Base-by-base conservation (phyloP, 495 filamentous ascomycete genomes). In the Tuber microsphaerosporum region DNA sequence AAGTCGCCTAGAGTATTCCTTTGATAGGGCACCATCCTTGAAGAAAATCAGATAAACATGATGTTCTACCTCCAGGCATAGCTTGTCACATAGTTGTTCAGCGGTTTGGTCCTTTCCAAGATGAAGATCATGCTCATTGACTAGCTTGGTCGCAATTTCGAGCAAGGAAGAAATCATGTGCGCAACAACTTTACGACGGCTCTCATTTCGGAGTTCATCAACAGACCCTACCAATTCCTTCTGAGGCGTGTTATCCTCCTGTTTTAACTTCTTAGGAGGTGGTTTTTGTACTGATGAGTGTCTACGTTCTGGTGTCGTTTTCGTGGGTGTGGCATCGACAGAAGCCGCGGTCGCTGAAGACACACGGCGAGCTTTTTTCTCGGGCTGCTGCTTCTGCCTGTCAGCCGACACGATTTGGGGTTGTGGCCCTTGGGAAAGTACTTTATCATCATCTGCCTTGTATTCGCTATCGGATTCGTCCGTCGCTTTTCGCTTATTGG, bases 41-140 rank as follows among this genome's bases (percentile, higher is more conserved):
- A 82, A 89, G 76, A 88, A 85, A 84, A 86, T 88, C 75, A 88
- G 79, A 83, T 89, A 89, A 75, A 90, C 85, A 65, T 89, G 88
- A 84, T 90, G 88, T 84, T 98, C 94, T 74, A 97, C 90, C 73
- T 91, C 86, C 22, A 97, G 84, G 74, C 86, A 90, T 70, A 91
- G 84, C 61, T 86, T 86, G 73, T 85, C 86, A 77, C 86, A 88
- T 75, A 90, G 77, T 44, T 86, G 86, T 51, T 87, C 85, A 34
- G 85, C 81, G 19, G 85, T 86, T 71, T 89, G 86, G 71, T 85
- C 88, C 71, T 87, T 83, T 39, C 87, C 86, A 73, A 91, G 83
- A 71, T 83, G 85, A 77, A 87, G 89, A 71, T 87, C 84, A 71
- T 89, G 85, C 76, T 87, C 85, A 73, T 87, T 84, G 82, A 86